Evolutionary conservation across 179 eudicot genomes (phyloP).

Genomic region (Pouteria campechiana): DNA sequence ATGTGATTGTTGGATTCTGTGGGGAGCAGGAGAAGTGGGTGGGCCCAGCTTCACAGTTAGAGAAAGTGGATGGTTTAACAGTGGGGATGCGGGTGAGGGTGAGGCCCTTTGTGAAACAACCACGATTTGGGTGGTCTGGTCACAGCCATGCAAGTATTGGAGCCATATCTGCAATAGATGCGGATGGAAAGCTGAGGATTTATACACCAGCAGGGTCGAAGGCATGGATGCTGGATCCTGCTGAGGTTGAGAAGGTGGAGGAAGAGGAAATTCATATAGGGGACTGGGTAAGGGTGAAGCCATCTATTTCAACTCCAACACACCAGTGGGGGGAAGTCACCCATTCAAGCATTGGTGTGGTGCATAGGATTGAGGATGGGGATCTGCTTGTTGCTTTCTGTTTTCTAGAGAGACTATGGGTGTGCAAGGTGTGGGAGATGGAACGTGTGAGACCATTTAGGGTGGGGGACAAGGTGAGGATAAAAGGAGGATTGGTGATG

Average conservation of each 20-base stretch:
- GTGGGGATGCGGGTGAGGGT: slow-evolving; percentile 75
- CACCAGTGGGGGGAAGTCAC: slow-evolving; percentile 96
- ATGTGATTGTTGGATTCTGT: slow-evolving; percentile 67
- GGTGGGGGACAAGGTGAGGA: slow-evolving; percentile 81
- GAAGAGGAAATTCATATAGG: slow-evolving; percentile 63
- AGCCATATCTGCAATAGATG: slow-evolving; percentile 71
- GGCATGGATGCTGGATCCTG: slow-evolving; percentile 86
- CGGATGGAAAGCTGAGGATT: slow-evolving; percentile 87
- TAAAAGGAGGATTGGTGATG: slow-evolving; percentile 57
- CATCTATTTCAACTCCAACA: slow-evolving; percentile 48
- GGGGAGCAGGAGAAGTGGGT: slow-evolving; percentile 96
- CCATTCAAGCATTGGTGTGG: slow-evolving; percentile 83
- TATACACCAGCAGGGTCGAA: slow-evolving; percentile 87
- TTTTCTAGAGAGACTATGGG: slow-evolving; percentile 86
- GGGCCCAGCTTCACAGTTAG: slow-evolving; percentile 52
- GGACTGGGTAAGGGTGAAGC: slow-evolving; percentile 79
- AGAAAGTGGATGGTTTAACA: slow-evolving; percentile 38
- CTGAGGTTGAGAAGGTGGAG: slow-evolving; percentile 79
- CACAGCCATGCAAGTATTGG: slow-evolving; percentile 76
- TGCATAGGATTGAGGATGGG: slow-evolving; percentile 79
- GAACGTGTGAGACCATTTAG: slow-evolving; percentile 58
- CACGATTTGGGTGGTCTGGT: slow-evolving; percentile 96
- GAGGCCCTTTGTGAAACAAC: slow-evolving; percentile 53
- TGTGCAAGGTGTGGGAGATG: slow-evolving; percentile 78
- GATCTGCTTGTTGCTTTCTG: slow-evolving; percentile 90